Conservation (phyloP, 345 rosid genomes). For the Citrus sinensis region DVS_A1.0 CM039169.1:315501-316000, state of each 20-base stretch:
- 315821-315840: not conserved
- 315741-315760: not conserved
- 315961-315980: not conserved
- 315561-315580: not conserved
- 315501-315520: not conserved
- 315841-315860: not conserved
- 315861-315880: slow-evolving; percentile 48
- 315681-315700: not conserved
- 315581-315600: not conserved
- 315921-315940: slow-evolving; percentile 95
- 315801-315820: not conserved
- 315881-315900: slow-evolving; percentile 95
- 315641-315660: not conserved
- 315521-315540: not conserved
- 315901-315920: slow-evolving; percentile 99
- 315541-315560: not conserved
- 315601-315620: not conserved
- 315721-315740: not conserved
- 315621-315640: not conserved
- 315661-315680: not conserved
- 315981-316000: not conserved
- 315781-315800: not conserved
- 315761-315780: not conserved
- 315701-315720: not conserved
- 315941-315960: slow-evolving; percentile 1